Conservation (phyloP, 805 yeast genomes). For the Wickerhamiella sergipiensis region DNA sequence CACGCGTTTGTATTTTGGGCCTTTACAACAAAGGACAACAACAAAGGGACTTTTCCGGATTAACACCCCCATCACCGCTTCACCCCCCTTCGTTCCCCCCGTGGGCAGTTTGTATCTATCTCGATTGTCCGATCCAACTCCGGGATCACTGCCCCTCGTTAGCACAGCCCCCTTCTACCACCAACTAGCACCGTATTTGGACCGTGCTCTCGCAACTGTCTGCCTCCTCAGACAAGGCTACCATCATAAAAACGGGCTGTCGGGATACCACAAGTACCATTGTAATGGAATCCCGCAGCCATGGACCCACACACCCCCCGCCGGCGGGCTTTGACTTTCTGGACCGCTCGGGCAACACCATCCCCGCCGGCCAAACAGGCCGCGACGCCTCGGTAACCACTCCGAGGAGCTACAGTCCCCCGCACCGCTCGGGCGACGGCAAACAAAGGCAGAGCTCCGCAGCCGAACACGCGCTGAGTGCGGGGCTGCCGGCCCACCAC, state of each 20-base stretch:
- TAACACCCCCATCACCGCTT: background rate
- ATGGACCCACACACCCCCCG: background rate
- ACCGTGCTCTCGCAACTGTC: background rate
- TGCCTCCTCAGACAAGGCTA: background rate
- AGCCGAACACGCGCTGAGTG: background rate
- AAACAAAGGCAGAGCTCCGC: background rate
- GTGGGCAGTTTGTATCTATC: background rate
- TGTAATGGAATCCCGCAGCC: background rate
- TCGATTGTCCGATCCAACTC: background rate
- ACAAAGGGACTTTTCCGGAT: background rate
- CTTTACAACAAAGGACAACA: background rate
- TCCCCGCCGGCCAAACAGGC: background rate
- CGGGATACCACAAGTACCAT: background rate
- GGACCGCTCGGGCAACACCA: background rate
- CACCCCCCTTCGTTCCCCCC: background rate
- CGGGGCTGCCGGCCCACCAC: background rate
- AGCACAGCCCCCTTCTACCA: background rate
- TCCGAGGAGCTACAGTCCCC: background rate
- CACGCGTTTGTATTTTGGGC: background rate
- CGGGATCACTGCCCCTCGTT: background rate
- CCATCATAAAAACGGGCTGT: background rate
- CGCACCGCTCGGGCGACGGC: background rate
- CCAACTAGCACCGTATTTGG: background rate
- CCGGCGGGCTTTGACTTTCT: background rate
- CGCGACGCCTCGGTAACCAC: background rate